Evolutionary conservation across 305 asterid species (phyloP), one percentile per base, ranked within the genome.

Genomic region (Vinca major): DNA sequence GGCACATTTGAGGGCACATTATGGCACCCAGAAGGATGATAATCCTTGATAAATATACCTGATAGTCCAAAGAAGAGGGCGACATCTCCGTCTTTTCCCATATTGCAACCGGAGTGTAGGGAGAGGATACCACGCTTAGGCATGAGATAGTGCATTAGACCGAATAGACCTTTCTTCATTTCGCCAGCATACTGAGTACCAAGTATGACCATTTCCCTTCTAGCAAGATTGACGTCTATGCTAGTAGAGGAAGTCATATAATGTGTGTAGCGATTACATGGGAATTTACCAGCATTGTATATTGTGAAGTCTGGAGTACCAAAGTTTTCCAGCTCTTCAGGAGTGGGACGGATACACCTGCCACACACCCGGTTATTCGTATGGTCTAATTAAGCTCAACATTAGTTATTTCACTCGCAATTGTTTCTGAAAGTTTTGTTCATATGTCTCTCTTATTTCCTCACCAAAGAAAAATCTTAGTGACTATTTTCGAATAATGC

Each of bases 171-270:
- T 77, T 92, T 89, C 88, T 92, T 92, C 98, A 92, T 92, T 76
- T 89, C 98, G 75, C 98, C 98, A 37, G 98, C 98, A 75, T 92
- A 92, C 71, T 86, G 98, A 45, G 97, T 92, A 62, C 98, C 97
- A 21, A 92, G 91, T 72, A 92, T 92, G 65, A 92, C 96, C 97
- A 92, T 92, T 78, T 92, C 98, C 78, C 81, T 81, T 82, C 97
- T 85, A 67, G 79, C 89, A 72, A 92, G 94, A 78, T 92, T 92
- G 76, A 92, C 37, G 82, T 92, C 97, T 82, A 90, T 84, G 86
- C 98, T 92, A 56, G 98, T 92, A 13, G 96, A 90, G 52, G 97
- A 89, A 43, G 98, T 92, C 98, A 92, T 92, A 66, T 92, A 86
- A 63, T 92, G 96, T 13, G 96, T 92, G 82, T 86, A 92, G 58